Base-by-base conservation (phyloP, 83 land plant genomes). In the Picea abies region DNA sequence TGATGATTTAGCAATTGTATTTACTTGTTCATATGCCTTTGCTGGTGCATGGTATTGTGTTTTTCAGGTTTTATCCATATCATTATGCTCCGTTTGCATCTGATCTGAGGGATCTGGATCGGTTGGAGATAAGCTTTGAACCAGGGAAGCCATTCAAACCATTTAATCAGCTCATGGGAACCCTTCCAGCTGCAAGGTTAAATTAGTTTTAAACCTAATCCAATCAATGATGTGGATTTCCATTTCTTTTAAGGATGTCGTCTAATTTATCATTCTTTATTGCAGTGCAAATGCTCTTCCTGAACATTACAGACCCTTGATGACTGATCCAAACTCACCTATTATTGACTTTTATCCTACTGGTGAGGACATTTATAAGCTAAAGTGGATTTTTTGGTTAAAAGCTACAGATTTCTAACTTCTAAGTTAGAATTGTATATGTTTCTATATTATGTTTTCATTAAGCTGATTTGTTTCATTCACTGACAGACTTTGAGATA, bases 1-100 rank as follows among this genome's bases (percentile, higher is more conserved):
- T 44, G 47, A 44, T 44, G 47, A 44, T 44, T 44, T 44, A 44
- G 14, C 60, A 12, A 2, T 14, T 56, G 60, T 56, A n/a, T 66
- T 66, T 66, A 22, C 26, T 22, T 66, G 26, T 66, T 66, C 69
- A 25, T n/a, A 66, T 66, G 69, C 69, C 26, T 67, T 44, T 3
- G 9, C 20, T 23, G 25, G 39, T 29, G 37, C n/a, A 25, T 37
- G 29, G 63, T 49, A 22, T 39, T 44, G 9, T 82, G 64, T 29
- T 84, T 5, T 76, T 60, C 84, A 95, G 98, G 98, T 95, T 86
- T 82, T 95, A 90, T 83, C 96, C 96, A 26, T 95, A 91, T 68
- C 94, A 93, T 86, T 95, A 94, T 88, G 98, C 95, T n/a, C 96
- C 95, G 20, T 94, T 90, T 91, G 98, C 96, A 56, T 95, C 98